Conservation (phyloP, 129 eudicot genomes). For the Lonicera japonica region DNA sequence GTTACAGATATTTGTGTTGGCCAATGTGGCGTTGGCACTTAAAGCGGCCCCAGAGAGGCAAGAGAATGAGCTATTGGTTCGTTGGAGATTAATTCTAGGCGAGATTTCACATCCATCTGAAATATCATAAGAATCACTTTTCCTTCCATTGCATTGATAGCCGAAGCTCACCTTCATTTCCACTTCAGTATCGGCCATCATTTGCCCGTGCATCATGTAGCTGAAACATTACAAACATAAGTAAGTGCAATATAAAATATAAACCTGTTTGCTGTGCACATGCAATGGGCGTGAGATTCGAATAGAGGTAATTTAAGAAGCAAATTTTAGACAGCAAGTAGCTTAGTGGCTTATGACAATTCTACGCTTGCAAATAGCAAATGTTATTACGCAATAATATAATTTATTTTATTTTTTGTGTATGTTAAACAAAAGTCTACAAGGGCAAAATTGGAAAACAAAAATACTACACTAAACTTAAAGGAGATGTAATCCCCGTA, state of each 20-base stretch:
- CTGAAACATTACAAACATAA: constrained; percentile 23
- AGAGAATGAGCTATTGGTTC: constrained; percentile 70
- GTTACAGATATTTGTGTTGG: constrained; percentile 90
- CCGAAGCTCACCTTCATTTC: constrained; percentile 88
- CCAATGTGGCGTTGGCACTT: constrained; percentile 88
- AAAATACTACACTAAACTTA: no score
- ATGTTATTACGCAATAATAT: no score
- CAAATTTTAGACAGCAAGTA: no score
- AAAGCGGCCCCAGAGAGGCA: constrained; percentile 95
- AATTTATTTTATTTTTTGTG: no score
- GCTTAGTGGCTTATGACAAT: no score
- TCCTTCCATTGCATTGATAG: constrained; percentile 52
- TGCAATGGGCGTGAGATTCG: no score
- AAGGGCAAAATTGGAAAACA: no score
- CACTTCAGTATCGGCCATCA: constrained; percentile 46
- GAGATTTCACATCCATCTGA: constrained; percentile 48
- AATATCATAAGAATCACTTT: constrained; percentile 13
- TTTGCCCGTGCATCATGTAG: constrained; percentile 38
- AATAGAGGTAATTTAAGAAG: no score
- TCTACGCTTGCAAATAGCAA: no score
- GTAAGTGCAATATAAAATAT: constrained; percentile 1
- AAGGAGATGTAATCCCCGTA: no score
- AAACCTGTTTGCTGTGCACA: no score
- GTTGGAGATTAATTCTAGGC: constrained; percentile 32
- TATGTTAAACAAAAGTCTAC: no score